phyloP scores from a whole-genome alignment of 192 early-diverging fungal genomes.

The Coemansia sp. region DNA sequence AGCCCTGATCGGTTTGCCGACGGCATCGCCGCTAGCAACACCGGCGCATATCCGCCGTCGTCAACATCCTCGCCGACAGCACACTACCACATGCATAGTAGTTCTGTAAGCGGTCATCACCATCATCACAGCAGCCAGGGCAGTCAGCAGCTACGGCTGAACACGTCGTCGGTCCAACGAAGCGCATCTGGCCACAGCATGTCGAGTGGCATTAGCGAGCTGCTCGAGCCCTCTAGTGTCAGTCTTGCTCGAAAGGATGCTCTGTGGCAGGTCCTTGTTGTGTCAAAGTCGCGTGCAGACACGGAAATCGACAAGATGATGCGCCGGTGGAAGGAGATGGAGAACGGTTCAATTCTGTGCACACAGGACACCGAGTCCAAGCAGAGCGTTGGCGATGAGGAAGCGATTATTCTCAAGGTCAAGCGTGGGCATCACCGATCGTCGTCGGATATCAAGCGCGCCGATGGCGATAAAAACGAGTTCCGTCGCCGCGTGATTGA shows the following conservation, averaged over 20 bases:
- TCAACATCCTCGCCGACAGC: conserved; percentile 47
- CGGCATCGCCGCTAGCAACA: neutral
- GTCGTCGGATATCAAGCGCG: conserved; percentile 45
- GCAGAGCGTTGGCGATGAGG: conserved; percentile 41
- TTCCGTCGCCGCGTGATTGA: conserved; percentile 52
- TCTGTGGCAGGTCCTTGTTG: conserved; percentile 54
- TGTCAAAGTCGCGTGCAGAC: conserved; percentile 53
- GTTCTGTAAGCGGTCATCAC: neutral
- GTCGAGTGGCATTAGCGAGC: conserved; percentile 53
- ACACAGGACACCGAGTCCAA: conserved; percentile 37
- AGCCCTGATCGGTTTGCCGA: conserved; percentile 42
- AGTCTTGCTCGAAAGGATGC: conserved; percentile 52
- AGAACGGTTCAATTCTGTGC: conserved; percentile 40
- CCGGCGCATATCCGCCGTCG: conserved; percentile 36
- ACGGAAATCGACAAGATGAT: conserved; percentile 51
- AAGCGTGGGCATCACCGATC: conserved; percentile 53
- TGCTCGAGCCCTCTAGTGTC: conserved; percentile 50
- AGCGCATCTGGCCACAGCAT: conserved; percentile 50
- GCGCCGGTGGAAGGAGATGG: conserved; percentile 47
- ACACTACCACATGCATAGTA: conserved; percentile 20
- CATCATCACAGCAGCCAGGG: conserved; percentile 18
- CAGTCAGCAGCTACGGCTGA: conserved; percentile 39
- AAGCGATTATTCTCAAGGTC: conserved; percentile 54
- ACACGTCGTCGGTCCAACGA: conserved; percentile 45
- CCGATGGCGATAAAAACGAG: conserved; percentile 43